These are phyloP conservation scores for Sechiopsis laciniata DNA, from an alignment of 306 rosid genomes.

Conservation along the genomic window DNA sequence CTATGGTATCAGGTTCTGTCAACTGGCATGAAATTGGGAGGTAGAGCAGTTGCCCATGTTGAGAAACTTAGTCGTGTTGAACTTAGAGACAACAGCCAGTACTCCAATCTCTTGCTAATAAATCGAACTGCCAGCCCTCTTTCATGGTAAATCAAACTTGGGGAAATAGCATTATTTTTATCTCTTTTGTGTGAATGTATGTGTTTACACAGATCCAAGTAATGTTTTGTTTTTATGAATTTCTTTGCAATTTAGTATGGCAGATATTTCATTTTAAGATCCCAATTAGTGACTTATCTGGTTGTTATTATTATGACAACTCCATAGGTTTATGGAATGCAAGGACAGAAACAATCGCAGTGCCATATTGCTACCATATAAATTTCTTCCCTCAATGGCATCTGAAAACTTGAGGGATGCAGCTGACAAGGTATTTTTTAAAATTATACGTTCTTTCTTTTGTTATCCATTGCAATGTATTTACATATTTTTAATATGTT, in stretches of 20 bases:
- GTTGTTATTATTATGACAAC: constrained; percentile 23
- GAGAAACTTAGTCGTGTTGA: constrained; percentile 48
- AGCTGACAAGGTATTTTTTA: constrained; percentile 59
- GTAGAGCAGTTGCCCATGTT: constrained; percentile 65
- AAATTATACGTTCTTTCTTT: constrained; percentile 15
- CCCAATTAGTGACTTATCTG: not conserved
- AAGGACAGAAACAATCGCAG: constrained; percentile 84
- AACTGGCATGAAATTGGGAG: constrained; percentile 76
- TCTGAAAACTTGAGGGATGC: constrained; percentile 59
- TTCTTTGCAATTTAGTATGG: not conserved
- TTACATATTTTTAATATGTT: not conserved
- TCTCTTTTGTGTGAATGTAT: not conserved
- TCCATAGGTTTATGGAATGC: constrained; percentile 93
- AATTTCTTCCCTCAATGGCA: constrained; percentile 79
- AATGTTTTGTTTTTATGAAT: not conserved
- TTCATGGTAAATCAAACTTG: constrained; percentile 50
- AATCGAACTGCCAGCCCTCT: constrained; percentile 92
- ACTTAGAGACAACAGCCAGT: constrained; percentile 53
- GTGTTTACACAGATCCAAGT: not conserved
- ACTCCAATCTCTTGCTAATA: constrained; percentile 64
- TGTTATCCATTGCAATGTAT: not conserved
- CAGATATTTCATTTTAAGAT: not conserved
- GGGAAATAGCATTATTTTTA: not conserved
- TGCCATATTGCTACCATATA: constrained; percentile 60
- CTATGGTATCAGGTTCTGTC: constrained; percentile 64